Evolutionary conservation across 306 rosid species (phyloP), one percentile per base, ranked within the genome.

Genomic region (Abrus pulchellus): DNA sequence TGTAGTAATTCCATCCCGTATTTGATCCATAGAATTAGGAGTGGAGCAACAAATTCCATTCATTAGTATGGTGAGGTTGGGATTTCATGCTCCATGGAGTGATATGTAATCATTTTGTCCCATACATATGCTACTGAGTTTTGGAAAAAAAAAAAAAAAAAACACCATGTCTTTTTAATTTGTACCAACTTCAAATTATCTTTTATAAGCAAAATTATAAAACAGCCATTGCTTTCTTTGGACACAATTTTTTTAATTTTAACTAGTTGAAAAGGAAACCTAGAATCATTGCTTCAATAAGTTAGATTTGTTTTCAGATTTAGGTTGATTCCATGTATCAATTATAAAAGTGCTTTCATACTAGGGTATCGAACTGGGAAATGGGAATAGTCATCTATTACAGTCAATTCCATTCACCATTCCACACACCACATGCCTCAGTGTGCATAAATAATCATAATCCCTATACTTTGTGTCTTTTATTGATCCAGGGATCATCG

Each of bases 401-500:
- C 59, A 20, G 55, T 53, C 2, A 47, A 3, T 52, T 64, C 36
- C 27, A 76, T 61, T 60, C 59, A 44, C 74, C 50, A 33, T 63
- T 80, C 44, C 27, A 50, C 41, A 54, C 33, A 34, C 54, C 34
- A 14, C 36, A 11, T 47, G 13, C 5, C 9, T 8, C 55, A 44
- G 45, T 68, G 34, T 64, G 20, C 63, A 47, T 57, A 56, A 54
- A 60, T 75, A 29, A 60, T 50, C 41, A 68, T 33, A 30, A 7
- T 28, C 59, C n/a, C 41, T 77, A 50, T 40, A 9, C 38, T 44
- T 69, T n/a, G 44, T 71, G 41, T 79, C 12, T 56, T 82, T 53
- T 67, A n/a, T 79, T 80, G 82, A 41, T 83, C 47, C 89, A 96
- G 99, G 98, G 94, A 50, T 80, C 98, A 30, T 95, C 93, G 41